A percentile compares a stretch with the other conserved stretches of the same genome.
phyloP scores from a whole-genome alignment of 257 asterid genomes.

The Lavandula angustifolia region DNA sequence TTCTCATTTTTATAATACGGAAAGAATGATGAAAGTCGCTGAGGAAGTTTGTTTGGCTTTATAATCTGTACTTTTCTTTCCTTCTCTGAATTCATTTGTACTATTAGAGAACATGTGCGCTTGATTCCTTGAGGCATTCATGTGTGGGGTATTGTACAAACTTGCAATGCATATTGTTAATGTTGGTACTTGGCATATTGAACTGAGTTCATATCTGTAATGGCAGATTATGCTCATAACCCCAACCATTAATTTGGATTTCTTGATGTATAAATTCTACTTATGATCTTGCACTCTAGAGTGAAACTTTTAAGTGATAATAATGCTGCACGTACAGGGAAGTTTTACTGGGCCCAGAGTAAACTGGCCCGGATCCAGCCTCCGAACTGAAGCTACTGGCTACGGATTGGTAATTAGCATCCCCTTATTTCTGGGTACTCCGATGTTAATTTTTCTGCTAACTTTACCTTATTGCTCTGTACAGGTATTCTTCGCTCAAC shows the following conservation, averaged over 20 bases:
- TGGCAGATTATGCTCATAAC: slow-evolving; percentile 13
- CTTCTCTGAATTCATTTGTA: slow-evolving; percentile 2
- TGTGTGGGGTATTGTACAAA: neutral
- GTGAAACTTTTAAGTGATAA: slow-evolving; percentile 19
- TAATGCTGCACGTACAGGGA: slow-evolving; percentile 62
- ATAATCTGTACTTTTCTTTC: slow-evolving; percentile 7
- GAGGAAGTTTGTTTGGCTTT: slow-evolving; percentile 14
- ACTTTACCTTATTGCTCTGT: slow-evolving; percentile 32
- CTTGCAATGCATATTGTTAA: neutral
- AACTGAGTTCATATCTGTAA: neutral
- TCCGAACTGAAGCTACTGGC: slow-evolving; percentile 99
- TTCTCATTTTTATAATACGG: slow-evolving; percentile 2
- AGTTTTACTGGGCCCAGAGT: slow-evolving; percentile 97
- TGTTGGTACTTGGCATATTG: slow-evolving; percentile 12
- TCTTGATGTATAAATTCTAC: slow-evolving; percentile 3
- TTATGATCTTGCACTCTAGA: slow-evolving; percentile 17
- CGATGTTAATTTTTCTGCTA: slow-evolving; percentile 24
- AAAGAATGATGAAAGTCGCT: neutral
- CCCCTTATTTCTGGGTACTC: slow-evolving; percentile 10
- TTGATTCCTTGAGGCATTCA: slow-evolving; percentile 7
- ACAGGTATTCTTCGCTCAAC: slow-evolving; percentile 97
- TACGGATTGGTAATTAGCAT: slow-evolving; percentile 81
- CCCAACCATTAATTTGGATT: slow-evolving; percentile 7
- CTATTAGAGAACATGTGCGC: neutral
- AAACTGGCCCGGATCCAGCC: slow-evolving; percentile 97